Base-by-base conservation (phyloP, 805 yeast species). In the Candida incommunis region DNA sequence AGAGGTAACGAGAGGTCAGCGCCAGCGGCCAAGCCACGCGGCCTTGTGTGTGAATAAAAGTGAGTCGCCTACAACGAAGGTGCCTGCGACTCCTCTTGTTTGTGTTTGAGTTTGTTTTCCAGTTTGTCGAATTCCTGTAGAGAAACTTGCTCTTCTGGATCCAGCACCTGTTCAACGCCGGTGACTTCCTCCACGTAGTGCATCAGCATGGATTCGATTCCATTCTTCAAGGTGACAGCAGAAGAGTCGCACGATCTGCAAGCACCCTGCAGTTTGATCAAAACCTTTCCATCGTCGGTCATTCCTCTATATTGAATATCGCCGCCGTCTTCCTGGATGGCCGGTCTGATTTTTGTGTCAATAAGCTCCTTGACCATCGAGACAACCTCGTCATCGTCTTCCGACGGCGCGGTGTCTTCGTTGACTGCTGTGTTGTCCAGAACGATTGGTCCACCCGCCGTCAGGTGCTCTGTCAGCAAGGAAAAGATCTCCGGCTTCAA, bases 281-380 rank as follows among this genome's bases (percentile, higher is more conserved):
- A 83, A 4, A 94, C 97, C 13, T 82, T 78, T 1, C 98, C 98
- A 47, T 80, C 84, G 50, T 82, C 86, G 46, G 84, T 85, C 59
- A 84, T 88, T 3, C 85, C 92, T 48, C 83, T 74, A 61, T 78
- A 94, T 54, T 85, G 88, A 50, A 92, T 80, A 58, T 92, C 97
- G 26, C 99, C 99, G 50, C 99, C 99, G 57, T 92, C 99, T 57
- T 92, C 99, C 66, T 87, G 95, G 47, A 92, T 87, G 1, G 97
- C 96, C 1, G 99, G 99, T 58, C 96, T 79, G 43, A 92, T 88
- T 59, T 96, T 78, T 1, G 98, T 92, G 49, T 83, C 94, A 46
- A 94, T 80, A 46, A 92, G 71, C 59, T 92, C 97, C 54, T 86
- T 83, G 56, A 92, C 86, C 82, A 88, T 82, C 24, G 83, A 78